Evolutionary conservation across 495 filamentous ascomycete genomes (phyloP), one percentile per base, ranked within the genome.

Genomic region (Daldinia caldariorum): DNA sequence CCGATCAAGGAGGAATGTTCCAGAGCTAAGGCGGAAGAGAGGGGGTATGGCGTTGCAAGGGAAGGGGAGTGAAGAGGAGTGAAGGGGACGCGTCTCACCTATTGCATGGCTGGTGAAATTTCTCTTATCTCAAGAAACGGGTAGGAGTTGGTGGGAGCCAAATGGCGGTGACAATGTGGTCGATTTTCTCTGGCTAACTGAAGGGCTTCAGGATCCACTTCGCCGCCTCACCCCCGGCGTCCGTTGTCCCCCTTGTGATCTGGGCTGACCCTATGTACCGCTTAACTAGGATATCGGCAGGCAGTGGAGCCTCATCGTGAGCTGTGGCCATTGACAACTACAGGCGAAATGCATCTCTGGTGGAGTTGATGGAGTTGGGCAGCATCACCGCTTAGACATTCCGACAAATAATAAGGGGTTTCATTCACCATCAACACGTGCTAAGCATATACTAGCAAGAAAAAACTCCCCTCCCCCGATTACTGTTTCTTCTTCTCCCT

Each of bases 121-220:
- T 50, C 65, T 49, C 34, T 68, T 72, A 68, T 65, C 61, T 61
- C 34, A 18, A 26, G 39, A 64, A 53, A 55, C 37, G 69, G 69
- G 61, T 55, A 64, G 60, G 60, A 47, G 56, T 61, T 61, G 69
- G 69, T 57, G 49, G 55, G 49, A 53, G 61, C 70, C 70, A 75
- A 77, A 72, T 71, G 67, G 75, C 75, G 75, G 75, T 77, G 75
- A 77, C 75, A 58, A 77, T 77, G 75, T 77, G 75, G 72, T 69
- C 74, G 67, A 61, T 20, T 69, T 43, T 72, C 53, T 67, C 66
- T 77, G 74, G 75, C 65, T 65, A 73, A 63, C 63, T 58, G 47
- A 61, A 66, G 56, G 66, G 62, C n/a, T 29, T 49, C 12, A 54
- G 18, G 67, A 58, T 77, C 75, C 75, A 77, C 75, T 63, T 54